Evolutionary conservation across 345 rosid genomes (phyloP).

Genomic region (Salix exigua): DNA sequence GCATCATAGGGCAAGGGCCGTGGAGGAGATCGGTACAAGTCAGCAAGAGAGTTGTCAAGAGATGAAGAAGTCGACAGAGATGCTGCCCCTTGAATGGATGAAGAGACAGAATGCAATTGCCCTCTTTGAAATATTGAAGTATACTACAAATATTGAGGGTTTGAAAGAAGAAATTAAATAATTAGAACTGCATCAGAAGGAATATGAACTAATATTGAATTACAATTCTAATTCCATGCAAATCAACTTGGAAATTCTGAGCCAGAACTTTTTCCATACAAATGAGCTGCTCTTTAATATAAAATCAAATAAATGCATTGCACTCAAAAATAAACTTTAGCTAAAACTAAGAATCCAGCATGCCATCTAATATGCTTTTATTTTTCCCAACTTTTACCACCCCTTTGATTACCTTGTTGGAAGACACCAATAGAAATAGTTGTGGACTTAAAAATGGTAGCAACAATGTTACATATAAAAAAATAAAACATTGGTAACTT

Average conservation of each 20-base stretch:
- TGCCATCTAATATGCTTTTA: background rate
- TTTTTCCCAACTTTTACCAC: background rate
- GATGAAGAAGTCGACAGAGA: constrained; percentile 62
- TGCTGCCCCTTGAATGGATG: constrained; percentile 68
- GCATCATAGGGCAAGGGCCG: constrained; percentile 92
- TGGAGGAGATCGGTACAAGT: constrained; percentile 83
- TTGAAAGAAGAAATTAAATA: background rate
- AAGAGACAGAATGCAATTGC: constrained; percentile 66
- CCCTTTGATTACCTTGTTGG: background rate
- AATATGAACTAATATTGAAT: constrained; percentile 1
- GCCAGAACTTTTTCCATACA: background rate
- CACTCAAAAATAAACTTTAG: background rate
- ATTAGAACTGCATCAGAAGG: constrained; percentile 12
- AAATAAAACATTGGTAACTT: background rate
- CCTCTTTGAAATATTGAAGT: constrained; percentile 66
- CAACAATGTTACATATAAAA: background rate
- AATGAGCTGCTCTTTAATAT: background rate
- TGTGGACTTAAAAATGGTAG: background rate
- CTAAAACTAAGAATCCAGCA: background rate
- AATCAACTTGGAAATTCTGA: constrained; percentile 2
- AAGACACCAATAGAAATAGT: background rate
- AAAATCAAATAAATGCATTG: background rate
- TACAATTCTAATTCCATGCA: constrained; percentile 6
- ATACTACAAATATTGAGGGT: constrained; percentile 47
- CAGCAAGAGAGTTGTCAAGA: constrained; percentile 77